Base-by-base conservation (phyloP, 306 rosid species). In the Oxytropis ochrocephala region DNA sequence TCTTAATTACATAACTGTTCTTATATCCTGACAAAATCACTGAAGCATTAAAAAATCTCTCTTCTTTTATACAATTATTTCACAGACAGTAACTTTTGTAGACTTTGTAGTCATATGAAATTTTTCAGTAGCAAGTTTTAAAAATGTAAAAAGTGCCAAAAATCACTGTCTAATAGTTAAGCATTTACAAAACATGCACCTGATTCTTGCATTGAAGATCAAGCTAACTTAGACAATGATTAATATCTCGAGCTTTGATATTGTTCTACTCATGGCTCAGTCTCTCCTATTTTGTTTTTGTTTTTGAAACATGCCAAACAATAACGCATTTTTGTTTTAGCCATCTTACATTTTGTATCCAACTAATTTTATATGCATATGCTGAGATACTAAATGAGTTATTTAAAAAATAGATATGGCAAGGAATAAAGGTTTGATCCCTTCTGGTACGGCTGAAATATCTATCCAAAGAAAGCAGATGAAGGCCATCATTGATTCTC, bases 351-450 rank as follows among this genome's bases (percentile, higher is more conserved):
- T 32, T 60, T 60, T 74, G 8, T 14, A 18, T 54, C 33, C 12
- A 46, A 36, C 60, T 58, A 39, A 16, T 48, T 63, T 11, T 47
- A 46, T 5, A 13, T 19, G 19, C 57, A 46, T 39, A 59, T 57
- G 41, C 46, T 75, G 41, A 67, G 56, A 52, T 33, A 68, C 77
- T 73, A 65, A 76, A 55, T 24, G 30, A 70, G 54, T 44, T 52
- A 16, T 76, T 77, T 59, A 69, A 50, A 69, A 67, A 44, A 29
- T 73, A 94, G 99, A 81, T 85, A 89, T 94, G 99, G 96, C 89
- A 49, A 94, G 95, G 83, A 91, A 91, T 78, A 91, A 89, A 85
- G 99, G 99, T 80, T 82, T 94, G 43, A 91, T 94, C 67, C 97
- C 99, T 62, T 91, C 97, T 30, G 89, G 91, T 57, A 88, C 96